Evolutionary conservation across 768 basidiomycete genomes (phyloP).

Genomic region (Leucocoprinus sp.): DNA sequence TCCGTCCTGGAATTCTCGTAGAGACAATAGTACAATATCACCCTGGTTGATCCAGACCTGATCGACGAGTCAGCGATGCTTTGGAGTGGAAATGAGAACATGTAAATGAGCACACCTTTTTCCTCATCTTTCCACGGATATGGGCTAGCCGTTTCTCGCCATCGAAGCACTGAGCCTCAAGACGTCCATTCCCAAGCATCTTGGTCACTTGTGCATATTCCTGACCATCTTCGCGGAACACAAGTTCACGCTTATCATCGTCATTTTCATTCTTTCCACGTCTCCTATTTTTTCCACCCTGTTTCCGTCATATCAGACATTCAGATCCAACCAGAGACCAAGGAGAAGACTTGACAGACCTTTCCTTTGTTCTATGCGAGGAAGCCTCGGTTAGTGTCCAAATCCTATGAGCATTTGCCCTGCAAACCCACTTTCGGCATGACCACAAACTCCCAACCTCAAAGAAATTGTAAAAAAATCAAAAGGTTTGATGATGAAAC

Average conservation of each 20-base stretch:
- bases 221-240: constrained; percentile 98
- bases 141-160: constrained; percentile 97
- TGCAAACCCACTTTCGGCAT: no score
- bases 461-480: no score
- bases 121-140: constrained; percentile 98
- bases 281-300: constrained; percentile 99
- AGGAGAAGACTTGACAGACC: constrained; percentile 1
- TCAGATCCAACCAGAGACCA: background rate
- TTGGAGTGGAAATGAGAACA: constrained; percentile 5
- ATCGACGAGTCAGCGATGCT: background rate
- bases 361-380: constrained; percentile 10
- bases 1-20: constrained; percentile 98
- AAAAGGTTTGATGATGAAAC: no score
- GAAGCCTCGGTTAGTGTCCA: no score
- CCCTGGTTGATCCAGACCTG: constrained; percentile 99
- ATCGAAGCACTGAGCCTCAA: constrained; percentile 97
- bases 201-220: constrained; percentile 98
- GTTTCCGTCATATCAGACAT: background rate
- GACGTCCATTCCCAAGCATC: constrained; percentile 96
- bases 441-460: no score
- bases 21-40: constrained; percentile 88
- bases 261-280: constrained; percentile 99
- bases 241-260: constrained; percentile 95
- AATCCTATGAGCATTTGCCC: no score
- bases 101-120: constrained; percentile 64